Conservation (phyloP, 768 basidiomycete genomes). For the Asterophora parasitica region DNA sequence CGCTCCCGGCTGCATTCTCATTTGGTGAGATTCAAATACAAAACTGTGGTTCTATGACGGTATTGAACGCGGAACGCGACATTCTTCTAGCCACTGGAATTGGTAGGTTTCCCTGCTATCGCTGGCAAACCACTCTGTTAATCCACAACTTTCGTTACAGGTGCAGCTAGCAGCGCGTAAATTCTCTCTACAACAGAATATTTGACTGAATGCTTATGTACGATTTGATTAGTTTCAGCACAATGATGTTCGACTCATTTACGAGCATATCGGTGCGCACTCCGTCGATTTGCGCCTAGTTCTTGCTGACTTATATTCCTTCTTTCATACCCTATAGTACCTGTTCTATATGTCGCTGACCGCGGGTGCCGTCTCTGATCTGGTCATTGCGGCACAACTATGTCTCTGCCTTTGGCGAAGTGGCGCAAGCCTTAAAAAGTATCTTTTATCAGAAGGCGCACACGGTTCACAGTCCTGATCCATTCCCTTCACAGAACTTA, state of each 20-base stretch:
- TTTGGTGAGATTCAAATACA: background rate
- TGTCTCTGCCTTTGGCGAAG: background rate
- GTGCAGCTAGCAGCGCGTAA: conserved; percentile 4
- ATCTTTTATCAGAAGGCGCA: background rate
- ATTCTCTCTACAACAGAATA: background rate
- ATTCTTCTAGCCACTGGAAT: conserved; percentile 1
- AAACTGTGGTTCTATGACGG: background rate
- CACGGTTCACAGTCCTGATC: background rate
- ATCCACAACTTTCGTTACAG: background rate
- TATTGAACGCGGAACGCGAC: background rate
- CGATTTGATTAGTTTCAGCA: background rate
- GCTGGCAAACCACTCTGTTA: background rate
- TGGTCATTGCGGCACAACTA: conserved; percentile 3
- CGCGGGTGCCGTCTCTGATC: conserved; percentile 1
- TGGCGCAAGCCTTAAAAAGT: conserved; percentile 1
- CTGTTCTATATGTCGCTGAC: conserved; percentile 6
- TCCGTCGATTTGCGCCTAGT: background rate
- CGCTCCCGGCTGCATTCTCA: background rate
- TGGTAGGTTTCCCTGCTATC: background rate
- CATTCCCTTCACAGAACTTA: conserved; percentile 1
- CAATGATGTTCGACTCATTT: conserved; percentile 1
- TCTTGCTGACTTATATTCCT: background rate
- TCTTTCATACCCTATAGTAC: background rate
- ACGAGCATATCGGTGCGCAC: conserved; percentile 4
- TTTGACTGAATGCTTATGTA: no score